Base-by-base conservation (phyloP, 2,329 filamentous ascomycete species). In the Lecanicillium sp. region DNA sequence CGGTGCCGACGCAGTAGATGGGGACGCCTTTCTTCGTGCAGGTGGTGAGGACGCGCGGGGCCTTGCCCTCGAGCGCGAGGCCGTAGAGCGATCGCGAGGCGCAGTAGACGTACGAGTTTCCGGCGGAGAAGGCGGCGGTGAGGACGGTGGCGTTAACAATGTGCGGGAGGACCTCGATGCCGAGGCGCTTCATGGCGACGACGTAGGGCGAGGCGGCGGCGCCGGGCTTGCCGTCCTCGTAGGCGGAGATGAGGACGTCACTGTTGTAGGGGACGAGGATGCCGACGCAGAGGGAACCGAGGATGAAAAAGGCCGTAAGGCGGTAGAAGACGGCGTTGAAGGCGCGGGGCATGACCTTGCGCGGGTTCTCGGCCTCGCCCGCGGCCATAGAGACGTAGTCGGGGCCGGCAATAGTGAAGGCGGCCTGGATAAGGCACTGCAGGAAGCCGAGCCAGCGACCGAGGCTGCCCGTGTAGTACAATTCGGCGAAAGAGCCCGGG, bases 241-340 rank as follows among this genome's bases (percentile, higher is more conserved):
- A 86, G 0, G 82, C 84, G 5, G 70, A 73, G 2, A 67, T 73
- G 56, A 90, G 67, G 35, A 79, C 76, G 1, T 69, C 55, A 55
- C 88, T 84, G 51, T 88, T 74, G 62, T 84, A 83, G 2, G 87
- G 77, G 30, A 90, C 79, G 19, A 87, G 61, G 42, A 89, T 83
- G 8, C 86, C 85, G 4, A 89, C 81, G 17, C 78, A 80, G 2
- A 93, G 72, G 0, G 84, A 81, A 2, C 86, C 86, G 2, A 89
- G 75, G 32, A 88, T 77, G 66, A 90, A 90, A 63, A 91, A 90
- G 2, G 78, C 69, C 0, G 84, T 84, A 26, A 91, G 69, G 26
- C 87, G 83, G 64, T 87, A 90, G 63, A 90, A 90, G 1, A 90
- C 86, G 41, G 84, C 81, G 51, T 88, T 88, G 65, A 81, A 90